A percentile compares a stretch with the other conserved stretches of the same genome.
Evolutionary conservation across 768 basidiomycete species (phyloP).

Genomic region (Gautieria morchelliformis): DNA sequence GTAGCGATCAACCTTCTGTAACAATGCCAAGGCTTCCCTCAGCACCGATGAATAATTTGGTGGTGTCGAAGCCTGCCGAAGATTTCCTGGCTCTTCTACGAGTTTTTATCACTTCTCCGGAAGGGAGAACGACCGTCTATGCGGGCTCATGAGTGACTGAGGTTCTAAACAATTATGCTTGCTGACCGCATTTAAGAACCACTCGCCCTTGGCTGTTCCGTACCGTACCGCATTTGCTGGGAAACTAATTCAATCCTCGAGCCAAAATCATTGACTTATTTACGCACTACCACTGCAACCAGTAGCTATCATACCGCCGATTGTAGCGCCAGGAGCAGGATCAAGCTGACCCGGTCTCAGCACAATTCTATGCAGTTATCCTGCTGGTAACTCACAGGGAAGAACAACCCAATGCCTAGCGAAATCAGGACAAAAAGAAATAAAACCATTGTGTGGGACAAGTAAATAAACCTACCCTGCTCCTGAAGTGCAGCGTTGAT

Average conservation of each 20-base stretch:
- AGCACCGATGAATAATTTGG: conserved; percentile 82
- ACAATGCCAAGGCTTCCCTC: conserved; percentile 76
- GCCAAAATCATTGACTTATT: background rate
- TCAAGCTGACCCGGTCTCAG: conserved; percentile 40
- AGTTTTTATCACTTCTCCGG: conserved; percentile 87
- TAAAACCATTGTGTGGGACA: background rate
- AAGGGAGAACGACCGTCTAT: conserved; percentile 82
- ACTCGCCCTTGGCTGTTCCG: conserved; percentile 83
- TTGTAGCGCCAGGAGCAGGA: conserved; percentile 69
- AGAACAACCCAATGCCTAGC: conserved; percentile 68
- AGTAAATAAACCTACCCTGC: conserved; percentile 32
- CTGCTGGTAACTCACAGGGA: conserved; percentile 49
- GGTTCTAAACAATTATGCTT: background rate
- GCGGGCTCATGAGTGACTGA: background rate
- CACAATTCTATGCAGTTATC: background rate
- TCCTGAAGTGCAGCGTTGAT: conserved; percentile 59
- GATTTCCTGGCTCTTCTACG: conserved; percentile 71
- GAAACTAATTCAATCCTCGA: background rate
- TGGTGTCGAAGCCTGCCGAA: conserved; percentile 78
- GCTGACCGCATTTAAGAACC: conserved; percentile 78
- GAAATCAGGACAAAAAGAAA: background rate
- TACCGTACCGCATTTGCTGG: conserved; percentile 75
- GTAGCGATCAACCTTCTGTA: conserved; percentile 54
- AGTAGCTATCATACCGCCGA: conserved; percentile 81
- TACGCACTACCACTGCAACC: conserved; percentile 75